phyloP scores from a whole-genome alignment of 2,329 filamentous ascomycete species.

The Colletotrichum sp. region DNA sequence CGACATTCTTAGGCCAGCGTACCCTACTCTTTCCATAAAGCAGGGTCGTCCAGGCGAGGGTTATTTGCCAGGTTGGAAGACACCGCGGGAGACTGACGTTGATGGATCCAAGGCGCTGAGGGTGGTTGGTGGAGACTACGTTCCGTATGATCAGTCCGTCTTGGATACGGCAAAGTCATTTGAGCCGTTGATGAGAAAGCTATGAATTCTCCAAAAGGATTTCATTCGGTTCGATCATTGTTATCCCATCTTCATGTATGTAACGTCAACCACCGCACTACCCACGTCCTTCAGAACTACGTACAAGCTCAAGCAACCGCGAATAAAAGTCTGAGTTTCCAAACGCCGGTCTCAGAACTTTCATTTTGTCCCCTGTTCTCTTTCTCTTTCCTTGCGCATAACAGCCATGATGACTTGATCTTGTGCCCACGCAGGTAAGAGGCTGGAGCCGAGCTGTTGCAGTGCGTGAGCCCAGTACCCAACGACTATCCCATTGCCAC shows the following conservation, averaged over 20 bases:
- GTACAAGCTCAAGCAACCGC: too few species aligned
- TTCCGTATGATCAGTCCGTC: neutral
- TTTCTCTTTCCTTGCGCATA: neutral
- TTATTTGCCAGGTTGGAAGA: conserved; percentile 32
- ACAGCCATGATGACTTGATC: neutral
- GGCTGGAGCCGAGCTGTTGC: neutral
- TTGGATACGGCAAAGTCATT: neutral
- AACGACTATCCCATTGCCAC: neutral
- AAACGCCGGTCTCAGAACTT: accelerated
- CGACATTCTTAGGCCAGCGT: conserved; percentile 43
- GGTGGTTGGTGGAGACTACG: neutral
- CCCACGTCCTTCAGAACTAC: too few species aligned
- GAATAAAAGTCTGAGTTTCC: neutral
- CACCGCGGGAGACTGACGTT: neutral
- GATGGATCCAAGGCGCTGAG: neutral
- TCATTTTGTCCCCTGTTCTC: neutral
- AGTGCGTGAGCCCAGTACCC: neutral
- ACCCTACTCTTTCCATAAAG: conserved; percentile 38
- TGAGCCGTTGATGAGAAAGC: neutral
- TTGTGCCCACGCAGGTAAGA: neutral
- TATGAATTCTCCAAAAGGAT: neutral
- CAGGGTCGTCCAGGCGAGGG: conserved; percentile 42
- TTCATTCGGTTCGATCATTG: neutral
- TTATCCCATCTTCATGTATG: too few species aligned
- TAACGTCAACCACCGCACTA: too few species aligned